Base-by-base conservation (phyloP, 192 early-diverging fungal species). In the Cetraspora pellucida region DNA sequence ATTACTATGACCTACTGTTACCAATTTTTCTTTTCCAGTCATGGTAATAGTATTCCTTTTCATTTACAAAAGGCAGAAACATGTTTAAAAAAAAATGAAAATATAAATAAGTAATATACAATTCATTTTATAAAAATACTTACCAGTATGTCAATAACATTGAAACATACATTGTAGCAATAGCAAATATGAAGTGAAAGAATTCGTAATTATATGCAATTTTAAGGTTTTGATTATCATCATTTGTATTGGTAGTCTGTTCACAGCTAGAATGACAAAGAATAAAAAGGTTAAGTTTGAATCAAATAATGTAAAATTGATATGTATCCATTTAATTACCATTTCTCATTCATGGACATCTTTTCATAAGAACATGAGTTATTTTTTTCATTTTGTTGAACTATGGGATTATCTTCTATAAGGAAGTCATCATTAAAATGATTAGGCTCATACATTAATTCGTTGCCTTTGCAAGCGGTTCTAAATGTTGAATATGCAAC, bases 71-170 rank as follows among this genome's bases (percentile, higher is more conserved):
- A 37, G 37, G 37, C 37, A 37, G 7, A 37, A 37, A 44, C n/a
- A 46, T 37, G 45, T 66, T 64, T 75, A 59, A 23, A 2, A 49
- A 46, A 16, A 23, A n/a, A 11, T 30, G 10, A 46, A 43, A 28
- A 2, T 27, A 5, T n/a, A 43, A 46, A 37, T 37, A 37, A 37
- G 7, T 1, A 37, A 37, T 37, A 37, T 46, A 45, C 3, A 59
- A 59, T 21, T 45, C 28, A 23, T 10, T 44, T 28, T 30, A 3
- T 14, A 21, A 17, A 23, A 71, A 2, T 71, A 81, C 84, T 61
- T 85, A 90, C 94, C 92, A 94, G 78, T 94, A 93, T 4, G 96
- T 97, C 66, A 98, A 80, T 49, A 97, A 87, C 95, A 98, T 96
- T 0, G 95, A 91, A 16, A 95, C 88, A 77, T 99, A 99, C 93